Conservation (phyloP, 495 filamentous ascomycete species). For the Penicillium bovifimosum region DNA sequence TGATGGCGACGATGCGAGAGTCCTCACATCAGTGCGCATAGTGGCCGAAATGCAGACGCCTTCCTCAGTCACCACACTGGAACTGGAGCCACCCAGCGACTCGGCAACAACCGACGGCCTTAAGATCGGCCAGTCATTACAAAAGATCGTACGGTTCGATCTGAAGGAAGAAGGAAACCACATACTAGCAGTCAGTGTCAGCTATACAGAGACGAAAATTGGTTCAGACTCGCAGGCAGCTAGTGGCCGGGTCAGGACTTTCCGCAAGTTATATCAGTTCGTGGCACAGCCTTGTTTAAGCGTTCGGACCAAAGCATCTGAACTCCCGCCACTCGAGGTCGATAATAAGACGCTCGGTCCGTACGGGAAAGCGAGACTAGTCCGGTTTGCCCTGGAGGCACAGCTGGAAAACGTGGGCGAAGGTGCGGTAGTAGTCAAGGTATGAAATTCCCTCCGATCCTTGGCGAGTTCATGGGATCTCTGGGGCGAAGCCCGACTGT, state of each 20-base stretch:
- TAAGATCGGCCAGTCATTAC: slow-evolving; percentile 62
- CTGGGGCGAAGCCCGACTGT: neutral
- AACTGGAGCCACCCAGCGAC: slow-evolving; percentile 44
- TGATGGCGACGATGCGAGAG: slow-evolving; percentile 38
- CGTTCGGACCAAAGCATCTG: slow-evolving; percentile 80
- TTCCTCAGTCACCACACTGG: slow-evolving; percentile 52
- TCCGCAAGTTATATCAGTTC: slow-evolving; percentile 96
- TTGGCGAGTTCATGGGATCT: neutral
- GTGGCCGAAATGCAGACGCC: slow-evolving; percentile 95
- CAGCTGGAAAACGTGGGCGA: slow-evolving; percentile 88
- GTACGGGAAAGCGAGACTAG: slow-evolving; percentile 40
- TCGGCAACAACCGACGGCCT: slow-evolving; percentile 44
- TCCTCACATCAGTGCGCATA: slow-evolving; percentile 70
- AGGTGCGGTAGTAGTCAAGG: slow-evolving; percentile 40
- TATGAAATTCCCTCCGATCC: slow-evolving; percentile 11
- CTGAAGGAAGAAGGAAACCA: slow-evolving; percentile 92
- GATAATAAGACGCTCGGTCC: slow-evolving; percentile 42
- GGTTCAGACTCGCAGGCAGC: slow-evolving; percentile 53
- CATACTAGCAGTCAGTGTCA: slow-evolving; percentile 88
- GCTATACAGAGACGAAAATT: slow-evolving; percentile 65
- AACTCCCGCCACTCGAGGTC: slow-evolving; percentile 44
- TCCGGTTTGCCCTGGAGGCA: slow-evolving; percentile 71
- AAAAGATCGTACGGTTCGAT: slow-evolving; percentile 79
- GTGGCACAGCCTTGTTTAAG: slow-evolving; percentile 82
- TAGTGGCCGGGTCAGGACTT: slow-evolving; percentile 71